Base-by-base conservation (phyloP, 2,329 filamentous ascomycete genomes). In the Trichothecium roseum region DNA sequence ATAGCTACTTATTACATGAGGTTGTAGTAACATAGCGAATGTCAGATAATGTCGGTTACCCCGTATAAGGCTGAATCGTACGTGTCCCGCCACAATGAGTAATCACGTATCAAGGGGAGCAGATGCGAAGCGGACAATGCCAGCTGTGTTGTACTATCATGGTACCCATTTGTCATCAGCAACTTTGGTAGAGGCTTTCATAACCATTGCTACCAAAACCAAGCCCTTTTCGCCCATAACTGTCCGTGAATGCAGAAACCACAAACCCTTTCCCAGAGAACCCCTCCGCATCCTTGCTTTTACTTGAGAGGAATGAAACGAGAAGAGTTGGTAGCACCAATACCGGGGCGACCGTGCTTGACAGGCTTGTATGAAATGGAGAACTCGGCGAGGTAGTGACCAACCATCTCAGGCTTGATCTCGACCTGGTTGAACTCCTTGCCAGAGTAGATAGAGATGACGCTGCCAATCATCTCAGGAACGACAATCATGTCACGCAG, bases 401-500 rank as follows among this genome's bases (percentile, higher is more conserved):
- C 91, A 69, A 98, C 91, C 91, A 98, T 98, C 79, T 98, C 91
- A 57, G 91, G 91, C 82, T 95, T 95, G 75, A 98, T 91, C 72
- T 98, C 91, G 57, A 98, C 88, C 79, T 95, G 89, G 83, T 98
- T 98, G 84, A 98, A 98, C 72, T 96, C 88, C 83, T 98, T 98
- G 64, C 91, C 91, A 53, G 86, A 94, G 84, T 98, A 98, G 77
- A 98, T 91, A 65, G 88, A 91, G 59, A 98, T 84, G 59, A 98
- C 89, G 69, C 77, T 84, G 59, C 91, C 91, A 64, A 98, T 98
- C 91, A 98, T 96, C 79, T 98, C 91, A 58, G 91, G 91, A 55
- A 98, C 91, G 63, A 98, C 81, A 67, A 98, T 95, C 91, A 98
- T 98, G 77, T 98, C 83, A 70, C 89, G 88, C 60, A 98, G 83